Evolutionary conservation across 768 basidiomycete species (phyloP).

Genomic region (Pleurotus tuber-regium): DNA sequence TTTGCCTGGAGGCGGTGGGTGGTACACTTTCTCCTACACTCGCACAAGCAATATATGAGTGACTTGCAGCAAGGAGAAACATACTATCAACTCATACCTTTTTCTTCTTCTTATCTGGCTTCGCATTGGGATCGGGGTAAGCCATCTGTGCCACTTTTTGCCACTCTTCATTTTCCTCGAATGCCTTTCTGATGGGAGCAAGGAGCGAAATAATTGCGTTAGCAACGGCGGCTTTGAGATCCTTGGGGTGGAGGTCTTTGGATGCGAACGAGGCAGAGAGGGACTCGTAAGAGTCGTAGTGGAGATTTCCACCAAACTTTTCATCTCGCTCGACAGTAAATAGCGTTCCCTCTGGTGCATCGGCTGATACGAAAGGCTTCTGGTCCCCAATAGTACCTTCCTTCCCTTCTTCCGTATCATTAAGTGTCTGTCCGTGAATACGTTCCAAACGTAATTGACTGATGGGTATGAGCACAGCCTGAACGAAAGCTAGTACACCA

Average conservation of each 20-base stretch:
- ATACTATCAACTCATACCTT: conserved; percentile 12
- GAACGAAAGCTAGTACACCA: conserved; percentile 81
- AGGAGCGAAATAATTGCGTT: conserved; percentile 73
- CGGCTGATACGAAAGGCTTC: conserved; percentile 60
- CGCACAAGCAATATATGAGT: not conserved
- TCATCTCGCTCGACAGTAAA: conserved; percentile 77
- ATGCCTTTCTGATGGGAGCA: conserved; percentile 77
- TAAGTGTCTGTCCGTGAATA: conserved; percentile 44
- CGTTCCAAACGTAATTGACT: conserved; percentile 70
- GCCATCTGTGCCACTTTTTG: conserved; percentile 72
- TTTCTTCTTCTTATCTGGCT: conserved; percentile 67
- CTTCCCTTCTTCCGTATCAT: conserved; percentile 36
- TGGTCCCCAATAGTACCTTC: conserved; percentile 38
- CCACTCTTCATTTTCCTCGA: conserved; percentile 79
- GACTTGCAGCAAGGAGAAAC: not conserved
- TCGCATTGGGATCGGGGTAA: conserved; percentile 77
- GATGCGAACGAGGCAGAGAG: conserved; percentile 73
- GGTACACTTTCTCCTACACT: conserved; percentile 72
- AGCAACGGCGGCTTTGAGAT: conserved; percentile 79
- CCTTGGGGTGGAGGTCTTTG: conserved; percentile 83
- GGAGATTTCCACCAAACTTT: conserved; percentile 78
- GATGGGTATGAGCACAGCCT: conserved; percentile 88
- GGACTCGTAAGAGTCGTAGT: conserved; percentile 66
- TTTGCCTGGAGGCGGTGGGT: conserved; percentile 80
- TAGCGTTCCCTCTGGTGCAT: conserved; percentile 78